Conservation (phyloP, 805 yeast species). For the Priceomyces fermenticarens region DNA sequence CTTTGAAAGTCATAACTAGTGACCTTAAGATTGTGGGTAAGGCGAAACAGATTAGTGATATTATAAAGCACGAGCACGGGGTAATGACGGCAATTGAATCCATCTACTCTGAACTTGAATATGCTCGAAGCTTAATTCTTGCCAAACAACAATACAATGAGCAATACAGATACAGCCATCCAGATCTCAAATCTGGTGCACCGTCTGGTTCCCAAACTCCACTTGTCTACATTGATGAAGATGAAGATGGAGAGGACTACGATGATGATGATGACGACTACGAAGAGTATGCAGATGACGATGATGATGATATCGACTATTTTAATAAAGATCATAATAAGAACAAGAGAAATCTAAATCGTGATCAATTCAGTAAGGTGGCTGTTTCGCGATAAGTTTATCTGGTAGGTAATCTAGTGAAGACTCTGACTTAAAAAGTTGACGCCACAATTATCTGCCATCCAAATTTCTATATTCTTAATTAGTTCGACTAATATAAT, state of each 20-base stretch:
- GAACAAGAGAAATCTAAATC: not conserved
- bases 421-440: no score
- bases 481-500: no score
- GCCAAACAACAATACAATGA: constrained; percentile 42
- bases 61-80: constrained; percentile 74
- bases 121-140: constrained; percentile 59
- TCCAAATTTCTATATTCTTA: no score
- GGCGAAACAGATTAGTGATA: constrained; percentile 61
- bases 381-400: no score
- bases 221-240: constrained; percentile 4
- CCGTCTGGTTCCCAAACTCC: constrained; percentile 16
- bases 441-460: no score
- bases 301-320: not conserved
- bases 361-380: no score
- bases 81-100: constrained; percentile 71
- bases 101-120: constrained; percentile 77
- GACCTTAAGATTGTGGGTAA: constrained; percentile 64
- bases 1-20: constrained; percentile 65
- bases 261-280: constrained; percentile 1
- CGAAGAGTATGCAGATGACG: constrained; percentile 1
- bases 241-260: constrained; percentile 7
- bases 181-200: constrained; percentile 21
- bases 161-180: constrained; percentile 12
- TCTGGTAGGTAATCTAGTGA: no score
- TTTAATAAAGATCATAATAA: not conserved